phyloP scores from a whole-genome alignment of 2,329 filamentous ascomycete genomes.

The Apiospora koreana region DNA sequence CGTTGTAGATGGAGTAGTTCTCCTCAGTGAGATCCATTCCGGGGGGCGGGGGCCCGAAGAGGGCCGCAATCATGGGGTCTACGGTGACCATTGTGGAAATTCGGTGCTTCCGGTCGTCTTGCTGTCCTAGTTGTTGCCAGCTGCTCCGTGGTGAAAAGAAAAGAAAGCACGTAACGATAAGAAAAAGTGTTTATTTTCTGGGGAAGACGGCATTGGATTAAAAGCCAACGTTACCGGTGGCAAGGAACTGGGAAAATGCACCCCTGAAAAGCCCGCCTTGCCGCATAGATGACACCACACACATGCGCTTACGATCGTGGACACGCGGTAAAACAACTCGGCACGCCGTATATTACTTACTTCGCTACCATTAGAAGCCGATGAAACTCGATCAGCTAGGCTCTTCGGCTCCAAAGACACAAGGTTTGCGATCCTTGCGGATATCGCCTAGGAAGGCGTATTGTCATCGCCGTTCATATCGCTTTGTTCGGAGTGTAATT shows the following conservation, averaged over 20 bases:
- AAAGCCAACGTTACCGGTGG: neutral
- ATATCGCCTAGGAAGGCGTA: neutral
- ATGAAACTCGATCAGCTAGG: neutral
- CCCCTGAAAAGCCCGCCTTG: neutral
- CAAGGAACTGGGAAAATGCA: neutral
- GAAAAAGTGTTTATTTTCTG: too few relatives aligned
- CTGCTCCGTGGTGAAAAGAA: neutral
- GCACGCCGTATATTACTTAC: neutral
- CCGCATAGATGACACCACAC: neutral
- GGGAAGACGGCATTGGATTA: neutral
- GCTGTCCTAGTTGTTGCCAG: neutral
- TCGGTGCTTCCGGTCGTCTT: neutral
- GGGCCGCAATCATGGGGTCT: slow-evolving; percentile 19
- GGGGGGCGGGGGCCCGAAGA: slow-evolving; percentile 20
- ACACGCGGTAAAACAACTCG: neutral
- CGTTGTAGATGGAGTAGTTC: slow-evolving; percentile 21
- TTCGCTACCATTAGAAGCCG: neutral
- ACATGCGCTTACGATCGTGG: neutral
- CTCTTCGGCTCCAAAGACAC: neutral
- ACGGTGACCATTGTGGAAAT: slow-evolving; percentile 6
- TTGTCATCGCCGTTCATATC: neutral
- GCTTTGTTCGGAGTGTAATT: neutral
- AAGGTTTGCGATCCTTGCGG: neutral
- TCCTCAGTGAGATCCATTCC: slow-evolving; percentile 20
- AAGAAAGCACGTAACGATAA: neutral